Evolutionary conservation across 2,329 filamentous ascomycete genomes (phyloP), one percentile per base, ranked within the genome.

Genomic region (Orbilia javanica): DNA sequence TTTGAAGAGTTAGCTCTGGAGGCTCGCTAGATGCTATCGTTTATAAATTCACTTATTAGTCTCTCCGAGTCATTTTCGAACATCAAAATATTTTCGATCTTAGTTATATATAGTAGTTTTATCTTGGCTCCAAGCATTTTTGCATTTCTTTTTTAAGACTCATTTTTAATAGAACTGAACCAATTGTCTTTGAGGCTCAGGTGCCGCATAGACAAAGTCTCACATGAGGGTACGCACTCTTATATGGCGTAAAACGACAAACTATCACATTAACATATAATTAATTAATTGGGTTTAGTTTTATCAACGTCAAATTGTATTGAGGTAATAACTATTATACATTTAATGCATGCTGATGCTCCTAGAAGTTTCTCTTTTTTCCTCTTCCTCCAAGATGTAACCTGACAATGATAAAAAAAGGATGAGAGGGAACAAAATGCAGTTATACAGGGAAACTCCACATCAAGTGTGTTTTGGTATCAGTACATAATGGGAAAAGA

Each of bases 301-400:
- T 42, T 31, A 42, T 60, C 34, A 60, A 60, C 55, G 63, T 55
- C 55, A 52, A 60, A 60, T 73, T 50, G 60, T 27, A 66, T 66
- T 34, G 10, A 11, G 60, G 55, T 60, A 60, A 64, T 34, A 64
- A 66, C 60, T 73, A 73, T 73, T 73, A 73, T 73, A 73, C 69
- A 73, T 73, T 72, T 42, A 18, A 60, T 72, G 46, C 53, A 70
- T 53, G 36, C 25, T 55, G 44, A 36, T 72, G 46, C 36, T 44
- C 25, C 50, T 34, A 42, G 15, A 18, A 34, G 15, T 31, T 69
- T 42, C 2, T 60, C 52, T 60, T 48, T 48, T 46, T 46, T 15
- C n/a, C 52, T 52, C 31, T 42, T 63, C 57, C 65, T 46, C 50
- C 52, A 52, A 42, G n/a, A 62, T 62, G 25, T 50, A 25, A 39